Conservation (phyloP, 176 grass and related monocot species). For the Tillandsia fasciculata region DNA sequence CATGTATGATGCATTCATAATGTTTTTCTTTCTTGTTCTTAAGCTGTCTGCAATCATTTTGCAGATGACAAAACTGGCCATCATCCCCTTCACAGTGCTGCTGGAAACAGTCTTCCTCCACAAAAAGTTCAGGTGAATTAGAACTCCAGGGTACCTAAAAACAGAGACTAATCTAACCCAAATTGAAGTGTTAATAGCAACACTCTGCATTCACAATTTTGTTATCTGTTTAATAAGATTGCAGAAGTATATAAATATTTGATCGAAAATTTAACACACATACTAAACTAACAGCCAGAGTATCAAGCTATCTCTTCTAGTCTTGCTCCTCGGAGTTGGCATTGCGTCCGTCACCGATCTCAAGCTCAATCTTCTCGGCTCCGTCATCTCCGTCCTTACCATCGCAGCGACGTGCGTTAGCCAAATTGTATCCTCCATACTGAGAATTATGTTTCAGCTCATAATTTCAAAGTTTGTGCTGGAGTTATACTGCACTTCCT, state of each 20-base stretch:
- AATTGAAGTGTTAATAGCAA: no score
- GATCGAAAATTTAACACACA: not conserved
- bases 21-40: not conserved
- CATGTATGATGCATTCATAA: no score
- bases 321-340: conserved; percentile 70
- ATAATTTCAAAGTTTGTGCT: not conserved
- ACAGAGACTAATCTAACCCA: no score
- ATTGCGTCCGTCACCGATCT: conserved; percentile 88
- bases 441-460: not conserved
- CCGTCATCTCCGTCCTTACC: conserved; percentile 48
- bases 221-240: no score
- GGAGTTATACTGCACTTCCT: conserved; percentile 13
- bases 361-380: conserved; percentile 83
- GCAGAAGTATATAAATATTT: not conserved
- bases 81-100: conserved; percentile 93
- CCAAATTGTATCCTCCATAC: conserved; percentile 45
- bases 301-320: conserved; percentile 69
- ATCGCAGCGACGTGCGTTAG: conserved; percentile 73
- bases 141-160: not conserved
- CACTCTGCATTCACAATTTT: no score
- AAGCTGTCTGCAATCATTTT: not conserved
- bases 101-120: conserved; percentile 74
- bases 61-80: conserved; percentile 96
- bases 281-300: conserved; percentile 41
- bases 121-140: conserved; percentile 83